Base-by-base conservation (phyloP, 495 filamentous ascomycete species). In the Wilcoxina mikolae region DNA sequence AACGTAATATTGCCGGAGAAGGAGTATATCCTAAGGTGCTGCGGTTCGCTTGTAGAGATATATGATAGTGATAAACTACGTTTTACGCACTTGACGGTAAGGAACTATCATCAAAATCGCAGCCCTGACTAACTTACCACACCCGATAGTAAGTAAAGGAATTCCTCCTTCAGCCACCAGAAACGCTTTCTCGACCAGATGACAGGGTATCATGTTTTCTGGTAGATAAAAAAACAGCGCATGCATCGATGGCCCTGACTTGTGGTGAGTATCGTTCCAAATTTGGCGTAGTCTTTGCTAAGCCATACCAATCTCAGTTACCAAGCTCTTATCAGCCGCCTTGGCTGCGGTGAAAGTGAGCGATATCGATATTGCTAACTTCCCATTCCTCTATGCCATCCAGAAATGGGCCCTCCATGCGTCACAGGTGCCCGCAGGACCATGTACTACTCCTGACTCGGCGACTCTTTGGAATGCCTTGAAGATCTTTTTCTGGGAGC, bases 131-230 rank as follows among this genome's bases (percentile, higher is more conserved):
- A n/a, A n/a, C n/a, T n/a, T n/a, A n/a, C n/a, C n/a, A n/a, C n/a
- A n/a, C n/a, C n/a, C n/a, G n/a, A n/a, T n/a, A n/a, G n/a, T n/a
- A n/a, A n/a, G n/a, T 56, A 4, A 56, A 56, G 25, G 54, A 56
- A 27, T 56, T 56, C 31, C 27, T 56, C 12, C 35, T 56, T 5
- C 54, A 54, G 28, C 38, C 51, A n/a, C 31, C 7, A 3, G 45
- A 48, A 27, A 5, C 4, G 7, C 5, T 24, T 23, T 4, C 45
- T 23, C 45, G 45, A 3, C 18, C 4, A 7, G 45, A 48, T 27
- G 7, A 23, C 22, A 5, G 17, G 17, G 45, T 48, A 5, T 7
- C 45, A 48, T 18, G 18, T 5, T 48, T 11, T 27, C 3, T 48
- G 45, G 45, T 48, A 23, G 45, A 5, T 5, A 23, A 48, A 48